These are phyloP conservation scores for Arthrobotrys megalospora DNA, from an alignment of 2,329 filamentous ascomycete species.

Conservation along the genomic window DNA sequence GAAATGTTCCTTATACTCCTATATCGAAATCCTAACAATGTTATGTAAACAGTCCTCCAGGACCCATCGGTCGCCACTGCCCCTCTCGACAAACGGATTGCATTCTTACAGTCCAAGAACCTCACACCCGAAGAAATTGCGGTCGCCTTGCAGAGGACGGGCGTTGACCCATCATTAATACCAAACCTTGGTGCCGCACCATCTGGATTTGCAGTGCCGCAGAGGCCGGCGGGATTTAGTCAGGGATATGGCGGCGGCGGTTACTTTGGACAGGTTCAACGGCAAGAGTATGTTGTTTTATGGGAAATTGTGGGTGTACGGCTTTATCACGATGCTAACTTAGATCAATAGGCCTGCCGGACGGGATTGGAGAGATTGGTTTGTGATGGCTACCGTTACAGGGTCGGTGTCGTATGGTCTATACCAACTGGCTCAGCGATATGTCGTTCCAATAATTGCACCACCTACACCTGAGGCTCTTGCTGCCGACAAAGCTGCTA, in stretches of 20 bases:
- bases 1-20: background rate
- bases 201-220: constrained; percentile 67
- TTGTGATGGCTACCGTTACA: constrained; percentile 98
- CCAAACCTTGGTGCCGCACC: constrained; percentile 70
- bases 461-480: constrained; percentile 94
- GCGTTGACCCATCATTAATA: constrained; percentile 72
- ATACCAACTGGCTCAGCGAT: constrained; percentile 91
- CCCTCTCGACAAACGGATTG: constrained; percentile 90
- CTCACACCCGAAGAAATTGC: constrained; percentile 96
- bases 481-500: constrained; percentile 91
- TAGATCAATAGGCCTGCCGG: constrained; percentile 59
- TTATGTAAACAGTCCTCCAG: constrained; percentile 79
- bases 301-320: background rate
- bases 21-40: constrained; percentile 32
- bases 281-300: constrained; percentile 51
- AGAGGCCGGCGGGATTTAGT: constrained; percentile 70
- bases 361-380: constrained; percentile 97
- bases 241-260: constrained; percentile 62
- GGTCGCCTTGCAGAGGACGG: constrained; percentile 81
- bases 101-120: constrained; percentile 96
- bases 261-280: constrained; percentile 51
- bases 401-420: constrained; percentile 90
- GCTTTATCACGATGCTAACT: constrained; percentile 11
- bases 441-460: constrained; percentile 89
- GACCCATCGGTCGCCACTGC: constrained; percentile 92